A percentile compares a stretch with the other conserved stretches of the same genome.
Conservation (phyloP, 306 rosid species). For the Cicer judaicum region DNA sequence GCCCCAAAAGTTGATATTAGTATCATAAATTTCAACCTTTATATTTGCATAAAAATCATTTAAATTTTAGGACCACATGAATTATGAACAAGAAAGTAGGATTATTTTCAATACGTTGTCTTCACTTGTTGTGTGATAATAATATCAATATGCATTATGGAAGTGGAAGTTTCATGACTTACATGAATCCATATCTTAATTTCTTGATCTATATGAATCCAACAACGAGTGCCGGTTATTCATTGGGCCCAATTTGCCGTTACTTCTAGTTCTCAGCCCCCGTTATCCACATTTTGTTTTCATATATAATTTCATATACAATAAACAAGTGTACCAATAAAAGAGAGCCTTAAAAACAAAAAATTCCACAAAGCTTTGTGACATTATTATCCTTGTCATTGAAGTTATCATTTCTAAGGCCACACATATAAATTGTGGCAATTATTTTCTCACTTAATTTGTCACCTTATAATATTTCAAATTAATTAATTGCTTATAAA, state of each 20-base stretch:
- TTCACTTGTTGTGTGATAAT: constrained; percentile 28
- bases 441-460: not conserved
- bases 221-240: constrained; percentile 2
- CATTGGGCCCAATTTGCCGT: not conserved
- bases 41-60: not conserved
- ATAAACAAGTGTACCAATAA: constrained; percentile 38
- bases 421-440: constrained; percentile 47
- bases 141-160: not conserved
- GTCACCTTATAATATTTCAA: not conserved
- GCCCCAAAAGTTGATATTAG: too few species aligned
- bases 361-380: not conserved
- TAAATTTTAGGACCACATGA: not conserved
- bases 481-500: constrained; percentile 9
- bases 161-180: not conserved
- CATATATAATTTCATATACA: too few species aligned
- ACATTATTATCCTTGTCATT: constrained; percentile 22
- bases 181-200: constrained; percentile 17
- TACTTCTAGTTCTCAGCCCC: not conserved
- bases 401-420: constrained; percentile 38
- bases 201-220: not conserved
- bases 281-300: constrained; percentile 14
- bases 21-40: not conserved
- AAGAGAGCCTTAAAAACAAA: not conserved
- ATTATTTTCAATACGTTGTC: constrained; percentile 24
- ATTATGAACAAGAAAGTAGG: not conserved